phyloP scores from a whole-genome alignment of 2,329 filamentous ascomycete species.

The Tothia fuscella region DNA sequence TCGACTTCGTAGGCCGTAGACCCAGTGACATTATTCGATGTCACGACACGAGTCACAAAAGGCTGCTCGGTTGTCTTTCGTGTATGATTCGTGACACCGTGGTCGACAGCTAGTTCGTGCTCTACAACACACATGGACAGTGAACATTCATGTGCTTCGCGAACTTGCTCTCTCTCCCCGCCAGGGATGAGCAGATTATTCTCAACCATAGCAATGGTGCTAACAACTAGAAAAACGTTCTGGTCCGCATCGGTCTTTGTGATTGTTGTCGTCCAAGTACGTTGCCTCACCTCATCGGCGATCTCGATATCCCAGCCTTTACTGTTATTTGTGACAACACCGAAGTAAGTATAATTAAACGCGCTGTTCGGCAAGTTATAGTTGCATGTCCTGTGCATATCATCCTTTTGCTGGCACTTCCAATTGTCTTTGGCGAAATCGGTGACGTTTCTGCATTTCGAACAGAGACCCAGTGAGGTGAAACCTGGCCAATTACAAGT shows the following conservation, averaged over 20 bases:
- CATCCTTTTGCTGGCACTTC: background rate
- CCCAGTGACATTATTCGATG: background rate
- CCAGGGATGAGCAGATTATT: background rate
- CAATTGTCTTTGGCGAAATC: background rate
- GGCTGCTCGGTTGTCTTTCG: background rate
- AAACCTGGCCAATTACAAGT: conserved; percentile 12
- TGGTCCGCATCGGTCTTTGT: background rate
- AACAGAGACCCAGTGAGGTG: conserved; percentile 11
- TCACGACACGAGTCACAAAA: background rate
- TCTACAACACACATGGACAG: background rate
- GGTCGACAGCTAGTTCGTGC: background rate
- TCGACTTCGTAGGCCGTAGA: background rate
- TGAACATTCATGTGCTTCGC: background rate
- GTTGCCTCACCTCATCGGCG: background rate
- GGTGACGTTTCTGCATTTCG: conserved; percentile 8
- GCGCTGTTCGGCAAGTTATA: background rate
- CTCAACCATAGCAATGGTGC: background rate
- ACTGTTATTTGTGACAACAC: background rate
- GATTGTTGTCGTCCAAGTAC: background rate
- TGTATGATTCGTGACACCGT: background rate
- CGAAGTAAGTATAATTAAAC: conserved; percentile 1
- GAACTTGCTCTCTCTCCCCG: background rate
- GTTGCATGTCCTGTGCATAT: background rate
- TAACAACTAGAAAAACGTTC: background rate
- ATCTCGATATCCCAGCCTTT: background rate